Evolutionary conservation across 148 eudicot genomes (phyloP).

Genomic region (Rhododendron mucronatum): DNA sequence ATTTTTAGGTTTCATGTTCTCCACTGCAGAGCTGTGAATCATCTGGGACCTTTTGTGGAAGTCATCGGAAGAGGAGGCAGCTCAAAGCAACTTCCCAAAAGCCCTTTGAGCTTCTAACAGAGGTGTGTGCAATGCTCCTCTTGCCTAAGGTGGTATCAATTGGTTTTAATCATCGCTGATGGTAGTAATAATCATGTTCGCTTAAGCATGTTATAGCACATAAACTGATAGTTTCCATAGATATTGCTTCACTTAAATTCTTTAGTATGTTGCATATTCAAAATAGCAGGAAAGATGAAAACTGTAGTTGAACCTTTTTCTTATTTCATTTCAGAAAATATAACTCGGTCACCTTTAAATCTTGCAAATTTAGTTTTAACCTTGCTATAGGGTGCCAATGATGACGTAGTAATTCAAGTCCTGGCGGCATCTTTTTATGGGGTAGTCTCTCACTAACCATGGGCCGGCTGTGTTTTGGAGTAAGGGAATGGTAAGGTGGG

Average conservation of each 20-base stretch:
- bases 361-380: not conserved
- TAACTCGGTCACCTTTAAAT: not conserved
- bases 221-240: not conserved
- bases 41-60: constrained; percentile 46
- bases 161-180: not conserved
- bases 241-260: not conserved
- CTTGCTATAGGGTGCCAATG: not conserved
- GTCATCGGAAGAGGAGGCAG: constrained; percentile 62
- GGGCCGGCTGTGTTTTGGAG: not conserved
- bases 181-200: not conserved
- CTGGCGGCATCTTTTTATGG: not conserved
- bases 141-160: not conserved
- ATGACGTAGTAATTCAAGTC: not conserved
- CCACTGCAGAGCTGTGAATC: constrained; percentile 57
- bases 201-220: not conserved
- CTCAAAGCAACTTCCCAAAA: constrained; percentile 53
- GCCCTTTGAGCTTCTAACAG: constrained; percentile 89
- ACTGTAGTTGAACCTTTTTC: not conserved
- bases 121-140: constrained; percentile 40
- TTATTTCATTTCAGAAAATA: not conserved
- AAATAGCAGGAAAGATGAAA: not conserved
- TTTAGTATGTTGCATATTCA: not conserved
- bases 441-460: not conserved
- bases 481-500: not conserved
- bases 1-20: not conserved